phyloP scores from a whole-genome alignment of 2,329 filamentous ascomycete genomes.

The Drechmeria coniospora region DNA sequence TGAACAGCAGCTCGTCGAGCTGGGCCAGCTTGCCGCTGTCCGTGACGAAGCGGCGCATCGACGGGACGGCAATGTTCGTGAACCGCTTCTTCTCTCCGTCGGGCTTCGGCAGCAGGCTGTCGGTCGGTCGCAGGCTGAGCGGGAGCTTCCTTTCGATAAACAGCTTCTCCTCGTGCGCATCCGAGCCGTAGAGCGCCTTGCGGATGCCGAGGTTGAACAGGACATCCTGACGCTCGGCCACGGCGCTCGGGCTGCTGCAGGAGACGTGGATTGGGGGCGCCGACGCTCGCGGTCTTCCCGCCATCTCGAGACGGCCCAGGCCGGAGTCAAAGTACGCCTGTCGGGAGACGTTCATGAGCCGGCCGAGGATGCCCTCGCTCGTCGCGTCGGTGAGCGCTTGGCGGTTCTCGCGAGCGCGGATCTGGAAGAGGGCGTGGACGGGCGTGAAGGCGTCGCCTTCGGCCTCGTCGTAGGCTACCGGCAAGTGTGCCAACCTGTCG shows the following conservation, averaged over 20 bases:
- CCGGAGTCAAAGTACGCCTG: constrained; percentile 52
- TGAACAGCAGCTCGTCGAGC: constrained; percentile 70
- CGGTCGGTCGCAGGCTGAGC: constrained; percentile 44
- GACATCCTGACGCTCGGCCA: constrained; percentile 52
- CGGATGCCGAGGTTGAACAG: constrained; percentile 70
- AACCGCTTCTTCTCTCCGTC: constrained; percentile 71
- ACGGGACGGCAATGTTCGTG: constrained; percentile 83
- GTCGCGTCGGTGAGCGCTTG: constrained; percentile 55
- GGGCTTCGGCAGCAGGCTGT: constrained; percentile 57
- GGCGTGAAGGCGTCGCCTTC: constrained; percentile 50
- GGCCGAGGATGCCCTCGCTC: constrained; percentile 54
- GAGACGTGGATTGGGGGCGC: constrained; percentile 76
- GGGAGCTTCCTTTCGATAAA: constrained; percentile 62
- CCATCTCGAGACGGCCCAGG: constrained; percentile 65
- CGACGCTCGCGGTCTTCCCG: constrained; percentile 59
- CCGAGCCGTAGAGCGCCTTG: constrained; percentile 55
- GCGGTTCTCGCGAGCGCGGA: constrained; percentile 53
- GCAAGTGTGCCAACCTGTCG: constrained; percentile 49
- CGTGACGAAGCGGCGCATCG: constrained; percentile 94
- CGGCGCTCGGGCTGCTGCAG: constrained; percentile 51
- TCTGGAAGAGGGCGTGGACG: constrained; percentile 66
- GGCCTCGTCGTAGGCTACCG: constrained; percentile 54
- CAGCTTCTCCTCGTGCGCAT: constrained; percentile 50
- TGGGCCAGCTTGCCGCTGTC: constrained; percentile 93
- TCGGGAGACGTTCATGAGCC: constrained; percentile 65